These are phyloP conservation scores for Scytalidium sp. DNA, from an alignment of 2,329 filamentous ascomycete species.

Conservation along the genomic window DNA sequence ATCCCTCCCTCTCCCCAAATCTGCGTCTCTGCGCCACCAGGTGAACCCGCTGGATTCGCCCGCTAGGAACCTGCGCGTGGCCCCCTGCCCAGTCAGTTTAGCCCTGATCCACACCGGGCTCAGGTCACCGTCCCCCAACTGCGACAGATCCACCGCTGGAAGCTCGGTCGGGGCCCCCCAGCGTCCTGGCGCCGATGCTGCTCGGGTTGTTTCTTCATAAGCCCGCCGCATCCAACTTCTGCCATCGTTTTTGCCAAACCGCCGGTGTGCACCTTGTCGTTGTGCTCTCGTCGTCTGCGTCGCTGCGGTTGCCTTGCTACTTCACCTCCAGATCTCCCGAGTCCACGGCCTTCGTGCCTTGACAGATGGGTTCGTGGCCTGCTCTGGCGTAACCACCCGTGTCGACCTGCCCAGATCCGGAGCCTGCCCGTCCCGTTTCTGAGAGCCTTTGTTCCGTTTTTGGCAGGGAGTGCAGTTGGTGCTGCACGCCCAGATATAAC, in stretches of 20 bases:
- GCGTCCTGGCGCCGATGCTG: not conserved
- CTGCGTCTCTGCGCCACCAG: not conserved
- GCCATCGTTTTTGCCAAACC: not conserved
- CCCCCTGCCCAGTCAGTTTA: not conserved
- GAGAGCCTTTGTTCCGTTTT: too few species aligned
- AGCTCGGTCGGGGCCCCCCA: not conserved
- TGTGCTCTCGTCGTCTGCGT: not conserved
- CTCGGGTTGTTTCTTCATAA: not conserved
- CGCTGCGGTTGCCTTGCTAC: not conserved
- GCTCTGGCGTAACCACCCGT: not conserved
- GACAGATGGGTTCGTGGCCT: not conserved
- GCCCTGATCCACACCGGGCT: not conserved
- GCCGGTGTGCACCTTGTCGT: not conserved
- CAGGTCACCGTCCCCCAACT: not conserved
- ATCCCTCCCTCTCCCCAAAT: too few species aligned
- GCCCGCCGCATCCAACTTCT: not conserved
- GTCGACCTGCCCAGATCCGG: too few species aligned
- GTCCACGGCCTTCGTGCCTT: not conserved
- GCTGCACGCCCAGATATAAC: too few species aligned
- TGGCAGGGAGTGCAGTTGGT: too few species aligned
- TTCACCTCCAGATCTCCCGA: not conserved
- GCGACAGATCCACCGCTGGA: too few species aligned
- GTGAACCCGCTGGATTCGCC: too few species aligned
- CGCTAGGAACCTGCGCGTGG: not conserved
- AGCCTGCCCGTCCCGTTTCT: too few species aligned